These are phyloP conservation scores for Apiospora rasikravindrae DNA, from an alignment of 2,329 filamentous ascomycete species.

Conservation along the genomic window DNA sequence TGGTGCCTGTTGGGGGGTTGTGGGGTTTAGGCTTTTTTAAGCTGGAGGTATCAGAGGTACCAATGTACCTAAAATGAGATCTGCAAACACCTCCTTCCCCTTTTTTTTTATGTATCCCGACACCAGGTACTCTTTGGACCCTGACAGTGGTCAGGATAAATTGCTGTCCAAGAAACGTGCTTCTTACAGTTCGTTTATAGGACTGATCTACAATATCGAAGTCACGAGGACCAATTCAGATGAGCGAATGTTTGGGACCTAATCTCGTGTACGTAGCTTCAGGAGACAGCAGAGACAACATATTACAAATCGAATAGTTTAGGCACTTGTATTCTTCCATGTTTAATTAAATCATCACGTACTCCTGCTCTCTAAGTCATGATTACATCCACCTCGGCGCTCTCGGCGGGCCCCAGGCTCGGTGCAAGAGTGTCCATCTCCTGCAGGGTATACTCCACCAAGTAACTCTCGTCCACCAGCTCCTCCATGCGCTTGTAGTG, in stretches of 20 bases:
- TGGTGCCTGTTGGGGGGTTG: neutral
- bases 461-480: slow-evolving; percentile 89
- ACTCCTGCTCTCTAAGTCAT: slow-evolving; percentile 15
- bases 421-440: slow-evolving; percentile 73
- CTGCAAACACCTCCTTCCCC: neutral
- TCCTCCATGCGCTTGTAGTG: slow-evolving; percentile 92
- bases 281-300: neutral
- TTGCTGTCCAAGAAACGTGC: neutral
- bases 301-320: neutral
- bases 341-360: neutral
- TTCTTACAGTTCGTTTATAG: no score
- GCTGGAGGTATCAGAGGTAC: neutral
- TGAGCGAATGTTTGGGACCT: neutral
- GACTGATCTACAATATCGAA: neutral
- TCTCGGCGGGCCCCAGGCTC: slow-evolving; percentile 6
- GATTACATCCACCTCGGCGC: slow-evolving; percentile 16
- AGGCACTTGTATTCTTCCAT: slow-evolving; percentile 3
- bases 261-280: neutral
- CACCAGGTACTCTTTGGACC: neutral
- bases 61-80: neutral
- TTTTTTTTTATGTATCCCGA: neutral
- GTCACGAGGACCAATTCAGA: neutral
- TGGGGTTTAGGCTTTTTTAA: neutral
- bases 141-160: neutral
- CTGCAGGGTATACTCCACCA: slow-evolving; percentile 89